Percentiles rank a stretch among this genome's conserved stretches.
phyloP scores from a whole-genome alignment of 2,329 filamentous ascomycete genomes.

The Colletotrichum higginsianum region DNA sequence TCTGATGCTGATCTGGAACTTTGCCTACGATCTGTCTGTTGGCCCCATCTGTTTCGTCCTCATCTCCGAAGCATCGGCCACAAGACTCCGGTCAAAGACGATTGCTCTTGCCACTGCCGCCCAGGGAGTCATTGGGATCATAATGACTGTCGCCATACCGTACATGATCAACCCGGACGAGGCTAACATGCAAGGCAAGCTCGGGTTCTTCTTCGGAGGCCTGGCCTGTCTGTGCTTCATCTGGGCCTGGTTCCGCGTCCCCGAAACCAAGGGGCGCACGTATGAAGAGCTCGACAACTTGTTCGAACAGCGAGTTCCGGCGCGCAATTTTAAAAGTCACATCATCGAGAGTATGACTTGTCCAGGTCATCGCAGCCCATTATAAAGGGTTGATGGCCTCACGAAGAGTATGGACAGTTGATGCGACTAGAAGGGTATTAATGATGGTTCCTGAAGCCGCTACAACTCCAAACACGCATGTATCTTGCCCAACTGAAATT shows the following conservation, averaged over 20 bases:
- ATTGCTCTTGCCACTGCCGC: slow-evolving; percentile 61
- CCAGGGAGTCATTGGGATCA: slow-evolving; percentile 56
- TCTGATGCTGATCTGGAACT: slow-evolving; percentile 62
- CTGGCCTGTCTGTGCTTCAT: slow-evolving; percentile 44
- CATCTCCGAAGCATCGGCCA: slow-evolving; percentile 66
- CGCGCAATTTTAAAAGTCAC: slow-evolving; percentile 59
- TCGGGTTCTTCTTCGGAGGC: slow-evolving; percentile 46
- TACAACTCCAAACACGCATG: neutral
- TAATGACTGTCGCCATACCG: slow-evolving; percentile 50
- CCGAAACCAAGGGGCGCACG: slow-evolving; percentile 47
- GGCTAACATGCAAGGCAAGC: slow-evolving; percentile 54
- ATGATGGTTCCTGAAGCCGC: neutral
- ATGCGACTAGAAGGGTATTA: slow-evolving; percentile 14
- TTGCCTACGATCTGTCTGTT: slow-evolving; percentile 54
- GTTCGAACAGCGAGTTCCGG: slow-evolving; percentile 50
- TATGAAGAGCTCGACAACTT: slow-evolving; percentile 49
- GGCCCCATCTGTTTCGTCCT: slow-evolving; percentile 60
- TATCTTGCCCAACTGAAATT: neutral
- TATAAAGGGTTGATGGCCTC: neutral
- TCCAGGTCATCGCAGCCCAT: neutral
- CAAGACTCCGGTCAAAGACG: slow-evolving; percentile 60
- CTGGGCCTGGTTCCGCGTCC: slow-evolving; percentile 47
- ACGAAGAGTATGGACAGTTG: neutral
- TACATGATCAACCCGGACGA: slow-evolving; percentile 49
- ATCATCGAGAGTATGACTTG: slow-evolving; percentile 10